A percentile compares a stretch with the other conserved stretches of the same genome.
These are phyloP conservation scores for Circinella umbellata DNA, from an alignment of 371 early-diverging fungal genomes.

Conservation along the genomic window DNA sequence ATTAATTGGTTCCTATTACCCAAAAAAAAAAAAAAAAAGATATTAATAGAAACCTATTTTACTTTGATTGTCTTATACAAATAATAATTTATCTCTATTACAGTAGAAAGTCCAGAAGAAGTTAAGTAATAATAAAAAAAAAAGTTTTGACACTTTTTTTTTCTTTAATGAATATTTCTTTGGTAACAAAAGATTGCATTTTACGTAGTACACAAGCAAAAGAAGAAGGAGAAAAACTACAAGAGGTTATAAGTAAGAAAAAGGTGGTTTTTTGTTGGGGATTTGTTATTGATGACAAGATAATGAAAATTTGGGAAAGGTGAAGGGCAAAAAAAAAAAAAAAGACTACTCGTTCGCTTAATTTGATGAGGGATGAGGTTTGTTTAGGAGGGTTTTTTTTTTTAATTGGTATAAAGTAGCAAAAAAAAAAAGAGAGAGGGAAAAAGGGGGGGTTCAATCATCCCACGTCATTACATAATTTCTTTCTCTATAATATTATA, in stretches of 20 bases:
- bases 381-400: no score
- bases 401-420: no score
- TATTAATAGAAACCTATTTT: no score
- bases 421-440: no score
- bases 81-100: no score
- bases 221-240: slow-evolving; percentile 1
- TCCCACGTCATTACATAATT: neutral
- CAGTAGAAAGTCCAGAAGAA: no score
- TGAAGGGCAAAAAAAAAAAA: neutral
- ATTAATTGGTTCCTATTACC: neutral
- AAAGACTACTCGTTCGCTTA: no score
- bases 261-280: neutral
- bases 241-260: neutral
- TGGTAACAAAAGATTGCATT: slow-evolving; percentile 7
- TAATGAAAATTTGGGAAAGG: neutral
- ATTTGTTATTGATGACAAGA: no score
- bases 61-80: no score
- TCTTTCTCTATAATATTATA: no score
- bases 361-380: no score
- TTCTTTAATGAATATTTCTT: neutral
- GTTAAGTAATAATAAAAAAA: neutral
- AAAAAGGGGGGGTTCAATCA: neutral
- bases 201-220: slow-evolving; percentile 9
- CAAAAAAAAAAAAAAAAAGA: no score
- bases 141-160: neutral